A percentile compares a stretch with the other conserved stretches of the same genome.
These are phyloP conservation scores for Boletus eberwhitei DNA, from an alignment of 768 basidiomycete genomes.

Conservation along the genomic window DNA sequence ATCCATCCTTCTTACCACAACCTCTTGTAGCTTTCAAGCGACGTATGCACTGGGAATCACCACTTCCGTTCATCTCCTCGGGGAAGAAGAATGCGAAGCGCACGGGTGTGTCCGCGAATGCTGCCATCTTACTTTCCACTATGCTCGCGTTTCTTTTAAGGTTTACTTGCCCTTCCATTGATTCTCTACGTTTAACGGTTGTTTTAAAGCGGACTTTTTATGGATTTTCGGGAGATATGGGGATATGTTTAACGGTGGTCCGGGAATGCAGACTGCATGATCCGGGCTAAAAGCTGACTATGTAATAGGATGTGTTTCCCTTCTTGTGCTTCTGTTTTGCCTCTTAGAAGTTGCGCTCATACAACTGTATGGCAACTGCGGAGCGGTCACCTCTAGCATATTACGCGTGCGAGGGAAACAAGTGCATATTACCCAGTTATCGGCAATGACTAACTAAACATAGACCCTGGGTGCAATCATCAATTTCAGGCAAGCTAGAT, in stretches of 20 bases:
- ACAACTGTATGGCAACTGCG: not conserved
- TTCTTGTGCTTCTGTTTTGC: too few relatives aligned
- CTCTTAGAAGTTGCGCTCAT: too few relatives aligned
- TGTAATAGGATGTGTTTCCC: not conserved
- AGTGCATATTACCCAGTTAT: too few relatives aligned
- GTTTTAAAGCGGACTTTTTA: not conserved
- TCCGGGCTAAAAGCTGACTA: not conserved
- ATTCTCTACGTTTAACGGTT: not conserved
- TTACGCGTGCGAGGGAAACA: not conserved
- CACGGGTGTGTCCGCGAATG: not conserved
- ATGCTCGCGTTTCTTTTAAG: not conserved
- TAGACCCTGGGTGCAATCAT: too few relatives aligned
- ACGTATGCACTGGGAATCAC: not conserved
- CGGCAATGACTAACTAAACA: not conserved
- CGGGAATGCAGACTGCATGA: not conserved
- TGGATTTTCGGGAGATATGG: not conserved
- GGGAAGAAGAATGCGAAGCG: not conserved
- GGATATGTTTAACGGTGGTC: not conserved
- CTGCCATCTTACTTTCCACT: not conserved
- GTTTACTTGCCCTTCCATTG: not conserved
- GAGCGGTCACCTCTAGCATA: not conserved
- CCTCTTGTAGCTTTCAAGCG: not conserved
- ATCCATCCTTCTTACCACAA: not conserved
- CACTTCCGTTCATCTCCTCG: conserved; percentile 2
- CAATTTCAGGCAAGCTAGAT: too few relatives aligned